phyloP scores from a whole-genome alignment of 1,139 yeast genomes.

The Kodamaea alishanica region DNA sequence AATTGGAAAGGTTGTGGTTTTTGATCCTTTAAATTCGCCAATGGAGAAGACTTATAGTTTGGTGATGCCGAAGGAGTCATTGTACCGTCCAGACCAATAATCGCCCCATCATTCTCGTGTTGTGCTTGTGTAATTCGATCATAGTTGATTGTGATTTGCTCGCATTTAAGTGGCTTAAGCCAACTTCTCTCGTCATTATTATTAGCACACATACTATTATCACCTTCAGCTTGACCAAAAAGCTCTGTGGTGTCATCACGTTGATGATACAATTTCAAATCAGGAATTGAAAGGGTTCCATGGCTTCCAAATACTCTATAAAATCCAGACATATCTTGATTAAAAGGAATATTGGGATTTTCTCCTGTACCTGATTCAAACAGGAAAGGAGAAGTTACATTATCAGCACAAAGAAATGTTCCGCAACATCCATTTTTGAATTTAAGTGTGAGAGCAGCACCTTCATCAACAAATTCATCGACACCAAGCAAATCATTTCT shows the following conservation, averaged over 20 bases:
- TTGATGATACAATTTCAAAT: constrained; percentile 36
- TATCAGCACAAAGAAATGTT: constrained; percentile 41
- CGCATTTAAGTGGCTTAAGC: constrained; percentile 31
- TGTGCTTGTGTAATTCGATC: constrained; percentile 9
- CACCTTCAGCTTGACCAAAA: background rate
- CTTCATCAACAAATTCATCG: constrained; percentile 35
- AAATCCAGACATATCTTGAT: constrained; percentile 32
- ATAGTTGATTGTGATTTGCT: constrained; percentile 20
- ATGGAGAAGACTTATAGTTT: constrained; percentile 19
- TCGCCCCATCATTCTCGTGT: constrained; percentile 7
- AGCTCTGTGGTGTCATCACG: background rate
- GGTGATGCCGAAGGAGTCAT: constrained; percentile 29
- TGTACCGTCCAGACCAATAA: constrained; percentile 7
- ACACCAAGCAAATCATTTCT: constrained; percentile 16
- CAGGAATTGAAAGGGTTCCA: constrained; percentile 43
- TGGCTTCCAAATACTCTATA: constrained; percentile 40
- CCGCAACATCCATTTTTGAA: constrained; percentile 41
- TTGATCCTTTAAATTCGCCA: constrained; percentile 11
- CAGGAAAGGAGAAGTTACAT: constrained; percentile 40
- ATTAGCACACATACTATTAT: constrained; percentile 14
- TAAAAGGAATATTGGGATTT: constrained; percentile 38
- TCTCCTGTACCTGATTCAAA: constrained; percentile 45
- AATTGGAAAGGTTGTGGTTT: constrained; percentile 38
- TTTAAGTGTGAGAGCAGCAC: constrained; percentile 38
- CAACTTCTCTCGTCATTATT: constrained; percentile 22